These are phyloP conservation scores for Eutypa lata DNA, from an alignment of 2,329 filamentous ascomycete genomes.

Conservation along the genomic window DNA sequence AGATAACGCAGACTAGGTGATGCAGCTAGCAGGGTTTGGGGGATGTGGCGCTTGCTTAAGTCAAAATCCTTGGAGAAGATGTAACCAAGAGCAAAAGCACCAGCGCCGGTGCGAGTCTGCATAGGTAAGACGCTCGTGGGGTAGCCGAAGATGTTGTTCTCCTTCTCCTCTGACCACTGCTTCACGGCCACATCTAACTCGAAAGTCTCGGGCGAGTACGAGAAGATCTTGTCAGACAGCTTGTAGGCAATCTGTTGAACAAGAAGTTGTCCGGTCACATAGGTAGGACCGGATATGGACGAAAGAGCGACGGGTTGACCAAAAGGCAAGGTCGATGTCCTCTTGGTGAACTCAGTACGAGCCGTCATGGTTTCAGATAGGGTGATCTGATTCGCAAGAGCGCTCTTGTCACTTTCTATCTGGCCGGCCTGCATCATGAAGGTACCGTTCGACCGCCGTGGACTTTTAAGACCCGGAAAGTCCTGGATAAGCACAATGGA, in stretches of 20 bases:
- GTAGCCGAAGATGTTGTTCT: conserved; percentile 80
- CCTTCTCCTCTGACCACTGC: conserved; percentile 67
- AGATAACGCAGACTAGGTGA: conserved; percentile 79
- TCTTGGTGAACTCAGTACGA: conserved; percentile 33
- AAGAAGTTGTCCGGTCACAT: conserved; percentile 87
- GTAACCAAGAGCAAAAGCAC: conserved; percentile 89
- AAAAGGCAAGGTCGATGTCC: conserved; percentile 55
- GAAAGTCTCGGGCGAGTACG: conserved; percentile 92
- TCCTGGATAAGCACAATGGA: conserved; percentile 1
- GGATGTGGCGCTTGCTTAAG: conserved; percentile 82
- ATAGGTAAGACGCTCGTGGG: conserved; percentile 73
- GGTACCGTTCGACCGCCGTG: conserved; percentile 7
- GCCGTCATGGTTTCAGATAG: conserved; percentile 27
- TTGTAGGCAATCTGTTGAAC: conserved; percentile 95
- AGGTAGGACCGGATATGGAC: conserved; percentile 79
- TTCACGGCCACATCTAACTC: conserved; percentile 82
- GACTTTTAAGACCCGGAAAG: conserved; percentile 4
- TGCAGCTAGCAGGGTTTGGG: conserved; percentile 85
- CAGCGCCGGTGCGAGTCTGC: conserved; percentile 85
- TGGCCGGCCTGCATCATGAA: conserved; percentile 33
- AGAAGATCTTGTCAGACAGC: conserved; percentile 95
- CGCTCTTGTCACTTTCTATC: conserved; percentile 33
- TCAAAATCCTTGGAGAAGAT: conserved; percentile 98
- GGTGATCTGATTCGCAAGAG: conserved; percentile 26
- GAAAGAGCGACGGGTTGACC: conserved; percentile 52